Conservation (phyloP, 176 grass and related monocot genomes). For the Oryza rufipogon region DNA sequence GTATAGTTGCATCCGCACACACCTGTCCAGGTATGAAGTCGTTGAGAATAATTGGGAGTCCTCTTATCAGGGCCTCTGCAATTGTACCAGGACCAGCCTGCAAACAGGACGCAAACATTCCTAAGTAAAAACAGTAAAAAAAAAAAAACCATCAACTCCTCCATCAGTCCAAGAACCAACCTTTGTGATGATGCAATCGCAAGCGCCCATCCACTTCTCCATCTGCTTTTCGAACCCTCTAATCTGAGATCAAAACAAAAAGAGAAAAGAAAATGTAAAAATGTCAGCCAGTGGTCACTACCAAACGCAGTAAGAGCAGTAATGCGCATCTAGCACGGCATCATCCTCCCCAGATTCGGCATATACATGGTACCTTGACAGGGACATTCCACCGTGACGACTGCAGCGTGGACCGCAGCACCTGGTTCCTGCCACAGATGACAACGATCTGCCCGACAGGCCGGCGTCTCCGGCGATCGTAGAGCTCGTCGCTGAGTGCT, state of each 20-base stretch:
- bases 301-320: slow-evolving; percentile 8
- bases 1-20: neutral
- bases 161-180: slow-evolving; percentile 11
- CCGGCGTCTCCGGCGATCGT: slow-evolving; percentile 43
- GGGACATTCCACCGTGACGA: slow-evolving; percentile 62
- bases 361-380: slow-evolving; percentile 62
- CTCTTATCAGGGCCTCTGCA: slow-evolving; percentile 80
- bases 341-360: neutral
- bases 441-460: slow-evolving; percentile 65
- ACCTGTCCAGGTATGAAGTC: slow-evolving; percentile 93
- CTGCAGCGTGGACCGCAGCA: slow-evolving; percentile 48
- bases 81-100: slow-evolving; percentile 96
- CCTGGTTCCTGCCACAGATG: slow-evolving; percentile 75
- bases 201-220: slow-evolving; percentile 89
- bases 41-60: slow-evolving; percentile 84
- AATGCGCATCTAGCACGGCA: slow-evolving; percentile 41
- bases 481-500: slow-evolving; percentile 67
- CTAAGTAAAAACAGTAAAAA: neutral
- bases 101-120: slow-evolving; percentile 5
- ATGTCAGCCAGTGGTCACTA: neutral
- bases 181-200: slow-evolving; percentile 94
- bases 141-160: neutral
- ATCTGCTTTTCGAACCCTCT: slow-evolving; percentile 86
- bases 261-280: slow-evolving; percentile 20
- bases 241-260: slow-evolving; percentile 41